phyloP scores from a whole-genome alignment of 257 asterid species.

The Knoxia roxburghii region DNA sequence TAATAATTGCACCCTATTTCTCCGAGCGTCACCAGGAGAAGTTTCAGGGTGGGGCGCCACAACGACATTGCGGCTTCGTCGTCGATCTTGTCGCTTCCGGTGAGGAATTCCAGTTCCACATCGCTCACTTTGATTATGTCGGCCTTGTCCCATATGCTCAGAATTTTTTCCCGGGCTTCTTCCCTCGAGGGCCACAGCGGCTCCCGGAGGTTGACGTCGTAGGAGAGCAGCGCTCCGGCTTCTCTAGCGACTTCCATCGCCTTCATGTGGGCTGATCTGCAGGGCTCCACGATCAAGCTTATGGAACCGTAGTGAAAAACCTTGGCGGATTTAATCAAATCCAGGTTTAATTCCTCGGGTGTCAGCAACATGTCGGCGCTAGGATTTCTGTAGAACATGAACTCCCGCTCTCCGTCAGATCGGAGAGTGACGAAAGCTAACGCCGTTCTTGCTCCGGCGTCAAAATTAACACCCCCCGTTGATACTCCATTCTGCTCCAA shows the following conservation, averaged over 20 bases:
- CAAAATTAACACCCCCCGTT: slow-evolving; percentile 60
- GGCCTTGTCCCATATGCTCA: slow-evolving; percentile 86
- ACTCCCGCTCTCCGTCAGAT: too few relatives aligned
- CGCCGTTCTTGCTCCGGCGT: slow-evolving; percentile 78
- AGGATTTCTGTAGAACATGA: too few relatives aligned
- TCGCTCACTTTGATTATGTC: slow-evolving; percentile 86
- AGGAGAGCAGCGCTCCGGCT: too few relatives aligned
- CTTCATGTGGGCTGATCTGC: slow-evolving; percentile 85
- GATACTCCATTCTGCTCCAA: slow-evolving; percentile 61
- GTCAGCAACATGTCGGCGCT: slow-evolving; percentile 91
- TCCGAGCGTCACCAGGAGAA: slow-evolving; percentile 82
- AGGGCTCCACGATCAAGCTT: slow-evolving; percentile 94
- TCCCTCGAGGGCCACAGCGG: slow-evolving; percentile 77
- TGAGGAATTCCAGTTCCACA: too few relatives aligned
- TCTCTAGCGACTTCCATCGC: slow-evolving; percentile 94
- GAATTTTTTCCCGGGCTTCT: slow-evolving; percentile 69
- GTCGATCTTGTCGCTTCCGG: slow-evolving; percentile 72
- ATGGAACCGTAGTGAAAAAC: slow-evolving; percentile 89
- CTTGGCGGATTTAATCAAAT: slow-evolving; percentile 83
- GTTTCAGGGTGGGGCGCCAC: slow-evolving; percentile 79
- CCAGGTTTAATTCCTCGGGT: slow-evolving; percentile 80
- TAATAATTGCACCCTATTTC: slow-evolving; percentile 82
- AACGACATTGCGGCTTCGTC: slow-evolving; percentile 74
- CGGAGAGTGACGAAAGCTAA: slow-evolving; percentile 85
- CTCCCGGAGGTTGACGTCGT: slow-evolving; percentile 80